A percentile compares a stretch with the other conserved stretches of the same genome.
Evolutionary conservation across 2,329 filamentous ascomycete genomes (phyloP).

Genomic region (Cladorrhinum sp.): DNA sequence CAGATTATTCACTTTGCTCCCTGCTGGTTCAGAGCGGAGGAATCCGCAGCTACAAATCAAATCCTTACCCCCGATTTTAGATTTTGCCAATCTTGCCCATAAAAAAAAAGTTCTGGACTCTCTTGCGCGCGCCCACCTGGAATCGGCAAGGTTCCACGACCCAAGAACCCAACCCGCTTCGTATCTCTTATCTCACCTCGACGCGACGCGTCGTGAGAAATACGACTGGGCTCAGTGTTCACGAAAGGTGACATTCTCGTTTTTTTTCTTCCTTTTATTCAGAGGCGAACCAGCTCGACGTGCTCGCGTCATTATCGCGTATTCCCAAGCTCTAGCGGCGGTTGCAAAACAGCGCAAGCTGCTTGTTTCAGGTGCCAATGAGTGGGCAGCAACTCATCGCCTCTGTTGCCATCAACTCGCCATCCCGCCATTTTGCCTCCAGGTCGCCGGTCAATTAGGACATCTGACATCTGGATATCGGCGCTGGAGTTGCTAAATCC

Average conservation of each 20-base stretch:
- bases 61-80: constrained; percentile 39
- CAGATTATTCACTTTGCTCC: not conserved
- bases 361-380: constrained; percentile 10
- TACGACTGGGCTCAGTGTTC: not conserved
- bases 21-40: constrained; percentile 19
- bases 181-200: constrained; percentile 1
- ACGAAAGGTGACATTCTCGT: not conserved
- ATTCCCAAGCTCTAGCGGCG: constrained; percentile 12
- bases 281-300: constrained; percentile 5
- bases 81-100: constrained; percentile 33
- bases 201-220: constrained; percentile 5
- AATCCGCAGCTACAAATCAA: constrained; percentile 41
- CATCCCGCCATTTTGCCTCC: not conserved
- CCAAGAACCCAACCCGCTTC: constrained; percentile 2
- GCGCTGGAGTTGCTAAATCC: not conserved
- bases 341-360: constrained; percentile 13
- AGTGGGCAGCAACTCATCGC: not conserved
- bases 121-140: not conserved
- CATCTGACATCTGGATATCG: not conserved
- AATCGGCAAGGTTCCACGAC: constrained; percentile 17
- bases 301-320: constrained; percentile 28
- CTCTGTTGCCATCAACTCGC: constrained; percentile 2
- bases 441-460: not conserved
- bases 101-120: not conserved
- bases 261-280: not conserved